Base-by-base conservation (phyloP, 2,329 filamentous ascomycete species). In the Beauveria brongniartii region DNA sequence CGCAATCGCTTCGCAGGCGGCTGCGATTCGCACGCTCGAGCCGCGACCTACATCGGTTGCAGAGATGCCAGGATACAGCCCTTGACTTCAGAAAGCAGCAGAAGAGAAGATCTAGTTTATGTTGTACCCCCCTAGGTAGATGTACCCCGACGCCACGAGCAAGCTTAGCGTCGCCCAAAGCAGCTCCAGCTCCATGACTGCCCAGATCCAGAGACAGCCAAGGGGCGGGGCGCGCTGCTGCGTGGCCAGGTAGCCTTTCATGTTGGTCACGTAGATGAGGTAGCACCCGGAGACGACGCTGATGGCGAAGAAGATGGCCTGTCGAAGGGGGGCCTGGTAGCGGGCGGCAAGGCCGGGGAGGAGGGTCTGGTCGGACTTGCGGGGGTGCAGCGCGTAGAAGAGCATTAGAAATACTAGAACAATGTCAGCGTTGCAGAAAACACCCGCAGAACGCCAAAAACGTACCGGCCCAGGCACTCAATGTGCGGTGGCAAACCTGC, bases 141-240 rank as follows among this genome's bases (percentile, higher is more conserved):
- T 69, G 65, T 80, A 87, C 5, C 65, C 70, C 1, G 68, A 77
- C 1, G 78, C 75, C 1, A 74, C 65, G 3, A 72, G 70, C 41
- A 87, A 70, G 65, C 84, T 87, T 14, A 74, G 66, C 1, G 87
- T 75, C 0, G 89, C 90, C 68, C 83, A 86, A 0, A 79, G 69
- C 46, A 96, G 77, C 60, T 91, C 82, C 75, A 97, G 82, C 76
- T 99, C 94, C 52, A 97, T 81, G 24, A 97, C 87, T 37, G 89
- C 86, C 92, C 93, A 97, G 5, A 97, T 82, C 92, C 93, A 97
- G 20, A 97, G 73, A 46, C 90, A 93, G 0, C 91, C 94, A 16
- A 97, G 73, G 5, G 92, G 87, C n/a, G 94, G 94, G 0, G 92
- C 89, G 64, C 85, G 86, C 77, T 96, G 95, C 91, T 97, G 92